Evolutionary conservation across 371 early-diverging fungal species (phyloP), one percentile per base, ranked within the genome.

Genomic region (Spiromyces aspiralis): DNA sequence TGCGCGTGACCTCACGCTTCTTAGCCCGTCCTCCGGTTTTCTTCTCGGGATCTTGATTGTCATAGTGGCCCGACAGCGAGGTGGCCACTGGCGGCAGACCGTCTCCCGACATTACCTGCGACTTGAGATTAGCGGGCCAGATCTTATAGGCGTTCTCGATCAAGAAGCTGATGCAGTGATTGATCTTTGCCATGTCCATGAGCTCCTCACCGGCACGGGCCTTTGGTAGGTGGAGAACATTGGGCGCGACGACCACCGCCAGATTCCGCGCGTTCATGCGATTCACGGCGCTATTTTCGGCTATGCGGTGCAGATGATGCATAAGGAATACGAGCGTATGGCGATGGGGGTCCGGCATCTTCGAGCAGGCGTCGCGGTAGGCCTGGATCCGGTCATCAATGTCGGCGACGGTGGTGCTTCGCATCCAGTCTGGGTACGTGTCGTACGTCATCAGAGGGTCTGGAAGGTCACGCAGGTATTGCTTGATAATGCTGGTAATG

Each of bases 201-300:
- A 91, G 69, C 53, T 92, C 92, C 19, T 70, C 59, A 20, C 67
- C 69, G 19, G 80, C 71, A 45, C 83, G 61, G 27, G 35, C 47
- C 28, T 54, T 73, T 13, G 67, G 69, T 51, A 80, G 74, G 2
- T 83, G 76, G 66, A 94, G 69, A n/a, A 94, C 64, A 4, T 87
- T 90, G 0, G 93, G 95, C 0, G 91, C 95, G 77, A 94, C 90
- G 41, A 94, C 89, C 0, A 92, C 90, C 3, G 88, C 86, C 24
- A 94, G 56, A 47, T 92, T 94, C 56, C 84, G 81, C 22, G 89
- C 64, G 12, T 78, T 79, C 95, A 94, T 94, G 47, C 84, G 60
- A 64, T 91, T 94, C n/a, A 74, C 71, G 43, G 63, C 57, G 20
- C 69, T 69, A 24, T 68, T 55, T 23, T 70, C 57, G 24, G 74